Evolutionary conservation across 495 filamentous ascomycete genomes (phyloP).

Genomic region (Staphylotrichum longicolle): DNA sequence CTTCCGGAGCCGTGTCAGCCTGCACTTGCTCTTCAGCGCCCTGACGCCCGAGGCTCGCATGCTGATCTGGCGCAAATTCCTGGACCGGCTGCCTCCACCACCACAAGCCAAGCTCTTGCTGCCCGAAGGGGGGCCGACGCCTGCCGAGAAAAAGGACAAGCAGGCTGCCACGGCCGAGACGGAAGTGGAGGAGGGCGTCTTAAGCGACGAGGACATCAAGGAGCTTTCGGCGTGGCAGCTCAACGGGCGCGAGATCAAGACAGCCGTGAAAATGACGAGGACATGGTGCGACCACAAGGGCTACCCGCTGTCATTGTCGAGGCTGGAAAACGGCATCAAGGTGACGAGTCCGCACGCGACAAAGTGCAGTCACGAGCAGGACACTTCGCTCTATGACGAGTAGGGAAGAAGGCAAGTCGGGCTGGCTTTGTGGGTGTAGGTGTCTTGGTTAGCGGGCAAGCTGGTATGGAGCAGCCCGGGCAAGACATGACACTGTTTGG

Average conservation of each 20-base stretch:
- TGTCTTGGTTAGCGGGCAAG: too few species aligned
- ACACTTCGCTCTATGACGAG: slow-evolving; percentile 30
- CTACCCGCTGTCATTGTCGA: slow-evolving; percentile 34
- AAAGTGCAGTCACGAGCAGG: slow-evolving; percentile 19
- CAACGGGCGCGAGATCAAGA: slow-evolving; percentile 67
- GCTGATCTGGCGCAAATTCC: slow-evolving; percentile 36
- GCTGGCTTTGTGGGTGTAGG: too few species aligned
- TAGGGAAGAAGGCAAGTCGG: not conserved
- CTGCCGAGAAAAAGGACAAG: not conserved
- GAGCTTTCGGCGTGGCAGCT: slow-evolving; percentile 47
- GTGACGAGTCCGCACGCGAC: slow-evolving; percentile 36
- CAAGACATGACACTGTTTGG: too few species aligned
- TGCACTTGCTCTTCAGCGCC: slow-evolving; percentile 35
- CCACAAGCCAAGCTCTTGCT: too few species aligned
- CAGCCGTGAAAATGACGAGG: slow-evolving; percentile 54
- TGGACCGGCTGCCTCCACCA: slow-evolving; percentile 22
- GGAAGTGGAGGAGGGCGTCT: slow-evolving; percentile 15
- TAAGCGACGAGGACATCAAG: slow-evolving; percentile 46
- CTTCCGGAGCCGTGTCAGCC: slow-evolving; percentile 36
- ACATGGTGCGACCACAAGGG: slow-evolving; percentile 41
- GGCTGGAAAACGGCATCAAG: slow-evolving; percentile 39
- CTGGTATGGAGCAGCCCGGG: too few species aligned
- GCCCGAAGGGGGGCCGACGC: too few species aligned
- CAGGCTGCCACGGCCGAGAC: not conserved
- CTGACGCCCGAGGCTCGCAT: slow-evolving; percentile 30